These are phyloP conservation scores for Rubroboletus satanas DNA, from an alignment of 768 basidiomycete species.

Conservation along the genomic window DNA sequence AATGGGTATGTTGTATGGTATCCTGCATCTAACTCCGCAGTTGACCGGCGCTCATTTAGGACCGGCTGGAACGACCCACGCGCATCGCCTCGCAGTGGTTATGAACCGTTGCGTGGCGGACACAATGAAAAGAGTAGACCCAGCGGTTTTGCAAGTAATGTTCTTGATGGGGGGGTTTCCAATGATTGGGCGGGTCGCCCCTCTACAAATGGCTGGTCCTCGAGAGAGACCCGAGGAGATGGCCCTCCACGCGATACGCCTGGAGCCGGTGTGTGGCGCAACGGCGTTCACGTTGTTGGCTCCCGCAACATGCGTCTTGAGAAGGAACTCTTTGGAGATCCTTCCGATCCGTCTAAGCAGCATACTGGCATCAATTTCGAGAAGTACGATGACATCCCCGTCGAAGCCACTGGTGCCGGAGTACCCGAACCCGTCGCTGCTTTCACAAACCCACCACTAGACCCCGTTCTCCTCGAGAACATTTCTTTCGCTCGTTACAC, in stretches of 20 bases:
- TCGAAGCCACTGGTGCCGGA: constrained; percentile 94
- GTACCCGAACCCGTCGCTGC: constrained; percentile 92
- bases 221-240: constrained; percentile 30
- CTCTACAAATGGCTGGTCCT: constrained; percentile 38
- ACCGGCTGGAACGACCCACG: constrained; percentile 76
- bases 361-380: constrained; percentile 99
- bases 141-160: constrained; percentile 40
- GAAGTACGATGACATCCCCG: constrained; percentile 99
- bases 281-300: constrained; percentile 84
- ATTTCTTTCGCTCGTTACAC: constrained; percentile 90
- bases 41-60: constrained; percentile 35
- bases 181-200: constrained; percentile 43
- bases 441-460: constrained; percentile 87
- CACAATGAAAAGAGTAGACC: constrained; percentile 35
- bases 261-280: constrained; percentile 72
- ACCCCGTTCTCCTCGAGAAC: constrained; percentile 92
- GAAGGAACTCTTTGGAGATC: constrained; percentile 94
- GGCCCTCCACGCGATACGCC: constrained; percentile 48
- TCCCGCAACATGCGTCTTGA: constrained; percentile 83
- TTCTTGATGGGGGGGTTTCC: constrained; percentile 24
- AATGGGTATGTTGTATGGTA: constrained; percentile 49
- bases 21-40: constrained; percentile 13
- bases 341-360: constrained; percentile 79
- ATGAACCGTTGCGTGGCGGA: constrained; percentile 40
- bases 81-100: constrained; percentile 57